Conservation (phyloP, 805 yeast species). For the Naumovozyma baii region DNA sequence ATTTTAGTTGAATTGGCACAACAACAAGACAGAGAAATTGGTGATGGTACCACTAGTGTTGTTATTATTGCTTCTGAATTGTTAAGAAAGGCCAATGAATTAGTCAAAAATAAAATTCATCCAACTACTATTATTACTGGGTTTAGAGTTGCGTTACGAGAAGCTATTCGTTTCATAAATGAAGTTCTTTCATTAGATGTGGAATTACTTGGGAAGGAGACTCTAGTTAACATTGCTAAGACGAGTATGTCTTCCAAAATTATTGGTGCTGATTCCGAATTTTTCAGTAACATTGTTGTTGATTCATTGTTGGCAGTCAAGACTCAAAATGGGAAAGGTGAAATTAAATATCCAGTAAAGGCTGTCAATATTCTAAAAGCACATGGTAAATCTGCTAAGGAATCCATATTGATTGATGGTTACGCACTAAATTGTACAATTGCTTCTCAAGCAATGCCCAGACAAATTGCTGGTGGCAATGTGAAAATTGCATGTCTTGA, state of each 20-base stretch:
- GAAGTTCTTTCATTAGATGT: constrained; percentile 79
- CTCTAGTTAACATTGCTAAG: constrained; percentile 83
- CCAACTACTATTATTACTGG: constrained; percentile 98
- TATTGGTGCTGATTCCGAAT: constrained; percentile 87
- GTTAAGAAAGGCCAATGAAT: constrained; percentile 83
- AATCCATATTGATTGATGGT: constrained; percentile 81
- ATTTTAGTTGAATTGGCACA: constrained; percentile 94
- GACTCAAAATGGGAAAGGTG: constrained; percentile 81
- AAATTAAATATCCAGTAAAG: constrained; percentile 86
- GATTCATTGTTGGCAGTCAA: constrained; percentile 93
- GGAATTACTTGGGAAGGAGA: constrained; percentile 69
- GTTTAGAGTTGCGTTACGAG: constrained; percentile 84
- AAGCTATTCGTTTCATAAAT: constrained; percentile 76
- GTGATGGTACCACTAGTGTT: constrained; percentile 96
- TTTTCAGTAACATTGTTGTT: constrained; percentile 83
- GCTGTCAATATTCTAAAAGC: constrained; percentile 95
- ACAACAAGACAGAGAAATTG: constrained; percentile 97
- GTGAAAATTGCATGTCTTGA: constrained; percentile 86
- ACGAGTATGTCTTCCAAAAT: constrained; percentile 96
- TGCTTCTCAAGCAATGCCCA: constrained; percentile 94
- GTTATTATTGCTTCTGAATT: constrained; percentile 93
- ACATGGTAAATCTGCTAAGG: constrained; percentile 87
- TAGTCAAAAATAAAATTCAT: constrained; percentile 87
- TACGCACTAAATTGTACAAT: constrained; percentile 95
- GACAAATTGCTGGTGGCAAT: constrained; percentile 35